phyloP scores from a whole-genome alignment of 768 basidiomycete genomes.

The Pholiota conissans region DNA sequence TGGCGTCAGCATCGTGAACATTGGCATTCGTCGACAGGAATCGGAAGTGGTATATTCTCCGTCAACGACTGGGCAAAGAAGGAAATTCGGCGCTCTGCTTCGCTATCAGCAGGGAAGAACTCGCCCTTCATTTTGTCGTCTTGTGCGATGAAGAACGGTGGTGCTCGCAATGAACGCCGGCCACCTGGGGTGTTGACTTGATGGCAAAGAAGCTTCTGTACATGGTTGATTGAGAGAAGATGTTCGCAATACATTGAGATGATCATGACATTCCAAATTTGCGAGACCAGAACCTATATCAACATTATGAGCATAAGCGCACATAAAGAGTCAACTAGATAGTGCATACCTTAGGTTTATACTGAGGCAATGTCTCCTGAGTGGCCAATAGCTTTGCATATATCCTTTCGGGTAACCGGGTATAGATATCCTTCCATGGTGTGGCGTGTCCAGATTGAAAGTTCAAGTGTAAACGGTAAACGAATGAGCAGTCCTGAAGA shows the following conservation, averaged over 20 bases:
- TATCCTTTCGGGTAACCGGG: slow-evolving; percentile 92
- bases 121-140: slow-evolving; percentile 78
- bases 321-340: no score
- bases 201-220: slow-evolving; percentile 96
- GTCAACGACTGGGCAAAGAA: slow-evolving; percentile 99
- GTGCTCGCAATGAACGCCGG: slow-evolving; percentile 89
- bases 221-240: slow-evolving; percentile 96
- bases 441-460: slow-evolving; percentile 99
- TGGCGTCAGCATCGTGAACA: slow-evolving; percentile 96
- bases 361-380: slow-evolving; percentile 94
- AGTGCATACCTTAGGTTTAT: slow-evolving; percentile 91
- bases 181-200: slow-evolving; percentile 87
- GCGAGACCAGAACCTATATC: slow-evolving; percentile 87
- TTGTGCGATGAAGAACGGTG: slow-evolving; percentile 98
- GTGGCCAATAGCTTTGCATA: slow-evolving; percentile 96
- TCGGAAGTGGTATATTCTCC: slow-evolving; percentile 85
- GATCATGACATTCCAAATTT: slow-evolving; percentile 99
- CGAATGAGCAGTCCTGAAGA: slow-evolving; percentile 83
- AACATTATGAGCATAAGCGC: background rate
- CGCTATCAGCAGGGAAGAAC: slow-evolving; percentile 94
- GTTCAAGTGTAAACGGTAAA: slow-evolving; percentile 89
- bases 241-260: slow-evolving; percentile 99
- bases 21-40: slow-evolving; percentile 99
- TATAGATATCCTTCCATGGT: slow-evolving; percentile 98
- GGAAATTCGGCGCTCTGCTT: slow-evolving; percentile 96